Base-by-base conservation (phyloP, 164 flowering plant species). In the Litsea cubeba region DNA sequence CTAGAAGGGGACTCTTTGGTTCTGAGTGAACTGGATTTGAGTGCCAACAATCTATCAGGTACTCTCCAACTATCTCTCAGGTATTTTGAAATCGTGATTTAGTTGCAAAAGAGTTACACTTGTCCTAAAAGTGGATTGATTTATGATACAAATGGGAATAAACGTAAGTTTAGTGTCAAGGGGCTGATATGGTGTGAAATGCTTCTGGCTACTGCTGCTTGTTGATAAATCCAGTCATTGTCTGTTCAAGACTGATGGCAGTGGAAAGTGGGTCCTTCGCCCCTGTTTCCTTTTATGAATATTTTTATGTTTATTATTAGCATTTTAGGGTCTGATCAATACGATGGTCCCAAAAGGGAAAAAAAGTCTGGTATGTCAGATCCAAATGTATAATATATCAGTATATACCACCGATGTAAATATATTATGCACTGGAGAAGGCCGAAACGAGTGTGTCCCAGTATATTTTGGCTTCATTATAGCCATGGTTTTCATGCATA, bases 1-100 rank as follows among this genome's bases (percentile, higher is more conserved):
- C 76, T 94, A 75, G 92, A 89, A 79, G 98, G 93, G 62, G 97
- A 90, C 83, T 78, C 94, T 40, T 71, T 85, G 75, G 89, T 90
- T 70, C 76, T 95, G 50, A 81, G 83, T 25, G 97, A 90, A 72
- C 81, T 96, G 82, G 99, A 96, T 85, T 85, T 96, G 80, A 96
- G 99, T 73, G 85, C 85, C 82, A 96, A 96, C 86, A 91, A 91
- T 78, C 93, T 96, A 54, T 82, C 99, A 88, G 99, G 99, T 96
- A 85, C 30, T 32, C n/a, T 68, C 4, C 82, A 96, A 96, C 86
- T 89, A 90, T 78, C 93, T 96, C 60, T 82, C 98, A 88, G 98
- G 99, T 96, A 85, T 25, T 32, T 17, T 68, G 3, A 40, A 11
- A 12, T 28, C 24, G 2, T 71, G 12, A 50, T 65, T n/a, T 35